Conservation (phyloP, 2,329 filamentous ascomycete species). For the Sclerotinia sclerotiorum region DNA sequence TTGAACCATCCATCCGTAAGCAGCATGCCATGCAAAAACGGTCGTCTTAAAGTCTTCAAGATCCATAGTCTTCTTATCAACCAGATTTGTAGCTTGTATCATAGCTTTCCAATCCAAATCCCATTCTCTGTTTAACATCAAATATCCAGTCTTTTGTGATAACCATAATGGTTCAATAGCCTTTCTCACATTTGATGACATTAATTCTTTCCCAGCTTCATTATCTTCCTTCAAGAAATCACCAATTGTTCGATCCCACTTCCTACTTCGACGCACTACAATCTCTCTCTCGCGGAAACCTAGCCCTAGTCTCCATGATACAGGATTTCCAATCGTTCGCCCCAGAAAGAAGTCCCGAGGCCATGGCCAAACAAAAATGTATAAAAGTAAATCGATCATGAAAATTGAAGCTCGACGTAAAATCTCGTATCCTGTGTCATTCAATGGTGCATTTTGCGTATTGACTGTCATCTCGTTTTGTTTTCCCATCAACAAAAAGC, state of each 20-base stretch:
- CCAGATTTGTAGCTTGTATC: conserved; percentile 68
- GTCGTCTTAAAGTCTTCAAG: conserved; percentile 69
- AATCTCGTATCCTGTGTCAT: conserved; percentile 53
- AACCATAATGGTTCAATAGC: conserved; percentile 69
- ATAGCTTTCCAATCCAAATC: conserved; percentile 84
- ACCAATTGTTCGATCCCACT: conserved; percentile 62
- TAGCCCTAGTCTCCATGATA: conserved; percentile 69
- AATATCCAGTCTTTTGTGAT: conserved; percentile 78
- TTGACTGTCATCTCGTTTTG: conserved; percentile 65
- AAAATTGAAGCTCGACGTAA: conserved; percentile 60
- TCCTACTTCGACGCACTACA: conserved; percentile 73
- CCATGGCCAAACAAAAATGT: conserved; percentile 70
- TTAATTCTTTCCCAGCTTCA: conserved; percentile 54
- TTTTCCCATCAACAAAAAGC: conserved; percentile 37
- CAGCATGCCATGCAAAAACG: conserved; percentile 66
- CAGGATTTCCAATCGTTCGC: conserved; percentile 57
- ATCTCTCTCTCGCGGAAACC: conserved; percentile 81
- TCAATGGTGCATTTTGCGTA: conserved; percentile 55
- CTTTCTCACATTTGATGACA: conserved; percentile 61
- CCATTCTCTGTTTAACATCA: conserved; percentile 83
- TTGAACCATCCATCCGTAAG: conserved; percentile 71
- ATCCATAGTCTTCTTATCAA: conserved; percentile 59
- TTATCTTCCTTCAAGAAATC: conserved; percentile 43
- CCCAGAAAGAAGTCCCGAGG: conserved; percentile 70
- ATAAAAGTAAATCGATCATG: conserved; percentile 69